A percentile compares a stretch with the other conserved stretches of the same genome.
phyloP scores from a whole-genome alignment of 768 basidiomycete genomes.

The Mycena floridula region DNA sequence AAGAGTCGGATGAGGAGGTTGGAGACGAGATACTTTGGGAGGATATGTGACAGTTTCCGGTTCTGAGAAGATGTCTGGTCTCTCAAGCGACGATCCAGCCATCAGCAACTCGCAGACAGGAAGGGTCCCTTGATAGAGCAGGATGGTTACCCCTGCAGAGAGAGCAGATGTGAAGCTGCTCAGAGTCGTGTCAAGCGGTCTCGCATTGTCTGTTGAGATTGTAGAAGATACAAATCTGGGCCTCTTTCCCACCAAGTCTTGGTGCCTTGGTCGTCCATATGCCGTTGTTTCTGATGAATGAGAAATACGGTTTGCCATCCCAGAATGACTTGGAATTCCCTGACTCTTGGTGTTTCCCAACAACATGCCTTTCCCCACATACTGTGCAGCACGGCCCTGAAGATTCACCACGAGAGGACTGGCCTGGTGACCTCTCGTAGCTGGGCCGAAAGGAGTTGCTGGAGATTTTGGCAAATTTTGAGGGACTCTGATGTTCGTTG shows the following conservation, averaged over 20 bases:
- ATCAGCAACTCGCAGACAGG: background rate
- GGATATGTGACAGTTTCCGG: background rate
- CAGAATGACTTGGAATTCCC: background rate
- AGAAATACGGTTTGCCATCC: background rate
- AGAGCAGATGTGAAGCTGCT: background rate
- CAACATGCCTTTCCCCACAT: background rate
- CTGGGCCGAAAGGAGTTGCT: background rate
- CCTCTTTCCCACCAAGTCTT: no score
- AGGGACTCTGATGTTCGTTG: background rate
- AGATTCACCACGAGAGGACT: background rate
- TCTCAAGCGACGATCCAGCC: background rate
- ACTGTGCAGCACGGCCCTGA: background rate
- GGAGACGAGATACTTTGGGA: background rate
- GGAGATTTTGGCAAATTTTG: background rate
- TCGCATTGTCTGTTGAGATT: background rate
- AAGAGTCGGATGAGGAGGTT: slow-evolving; percentile 1
- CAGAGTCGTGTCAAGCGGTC: background rate
- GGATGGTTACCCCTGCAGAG: background rate
- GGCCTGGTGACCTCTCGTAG: background rate
- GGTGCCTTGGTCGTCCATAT: no score
- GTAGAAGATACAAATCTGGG: background rate
- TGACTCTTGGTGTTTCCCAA: background rate
- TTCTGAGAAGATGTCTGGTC: background rate
- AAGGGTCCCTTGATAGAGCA: background rate
- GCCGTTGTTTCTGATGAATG: background rate